Evolutionary conservation across 176 grass and related monocot genomes (phyloP).

Genomic region (Bonia amplexicaulis): DNA sequence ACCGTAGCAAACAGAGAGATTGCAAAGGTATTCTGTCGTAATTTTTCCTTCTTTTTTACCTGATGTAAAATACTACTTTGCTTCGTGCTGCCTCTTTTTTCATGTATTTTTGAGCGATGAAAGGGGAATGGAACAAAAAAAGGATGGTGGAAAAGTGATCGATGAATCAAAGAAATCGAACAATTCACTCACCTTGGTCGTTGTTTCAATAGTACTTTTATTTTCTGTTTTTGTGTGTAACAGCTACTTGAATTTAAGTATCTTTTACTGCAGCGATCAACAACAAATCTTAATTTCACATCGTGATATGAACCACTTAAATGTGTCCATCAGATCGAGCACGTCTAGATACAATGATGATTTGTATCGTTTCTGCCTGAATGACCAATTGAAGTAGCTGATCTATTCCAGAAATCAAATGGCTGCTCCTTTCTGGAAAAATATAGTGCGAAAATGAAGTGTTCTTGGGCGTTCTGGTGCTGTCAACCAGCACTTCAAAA

Average conservation of each 20-base stretch:
- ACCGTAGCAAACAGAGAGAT: not conserved
- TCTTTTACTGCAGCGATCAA: not conserved
- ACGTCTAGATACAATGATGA: not conserved
- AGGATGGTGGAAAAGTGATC: not conserved
- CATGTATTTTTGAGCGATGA: slow-evolving; percentile 30
- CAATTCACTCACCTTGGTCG: not conserved
- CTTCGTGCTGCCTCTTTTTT: slow-evolving; percentile 33
- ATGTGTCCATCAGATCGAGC: not conserved
- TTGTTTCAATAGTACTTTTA: not conserved
- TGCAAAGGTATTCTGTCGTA: slow-evolving; percentile 32
- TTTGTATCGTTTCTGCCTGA: not conserved
- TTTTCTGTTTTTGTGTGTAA: not conserved
- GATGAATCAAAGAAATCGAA: not conserved
- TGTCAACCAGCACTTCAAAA: not conserved
- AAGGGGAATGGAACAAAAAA: slow-evolving; percentile 21
- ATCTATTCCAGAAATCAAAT: not conserved
- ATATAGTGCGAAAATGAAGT: not conserved
- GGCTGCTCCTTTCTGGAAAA: not conserved
- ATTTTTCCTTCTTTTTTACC: not conserved
- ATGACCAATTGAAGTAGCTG: not conserved
- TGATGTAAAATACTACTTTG: slow-evolving; percentile 15
- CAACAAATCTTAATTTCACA: not conserved
- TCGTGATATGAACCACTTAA: not conserved
- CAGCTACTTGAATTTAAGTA: too few relatives aligned
- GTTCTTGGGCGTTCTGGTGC: not conserved